phyloP scores from a whole-genome alignment of 768 basidiomycete species.

The Kwoniella sp. region DNA sequence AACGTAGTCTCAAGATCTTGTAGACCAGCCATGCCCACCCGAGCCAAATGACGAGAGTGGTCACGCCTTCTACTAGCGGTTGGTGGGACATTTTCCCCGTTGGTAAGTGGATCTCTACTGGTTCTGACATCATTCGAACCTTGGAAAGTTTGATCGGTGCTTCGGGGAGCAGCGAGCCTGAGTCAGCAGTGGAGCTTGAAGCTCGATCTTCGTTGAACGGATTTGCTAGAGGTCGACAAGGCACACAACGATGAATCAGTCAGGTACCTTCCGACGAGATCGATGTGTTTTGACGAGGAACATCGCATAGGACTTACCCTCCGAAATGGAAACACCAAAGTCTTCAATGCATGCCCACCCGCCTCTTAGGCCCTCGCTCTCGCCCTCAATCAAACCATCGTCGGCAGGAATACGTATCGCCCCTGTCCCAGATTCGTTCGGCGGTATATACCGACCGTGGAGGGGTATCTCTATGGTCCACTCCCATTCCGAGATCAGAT shows the following conservation, averaged over 20 bases:
- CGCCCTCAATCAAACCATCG: neutral
- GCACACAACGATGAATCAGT: neutral
- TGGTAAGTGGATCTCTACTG: conserved; percentile 29
- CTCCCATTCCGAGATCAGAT: neutral
- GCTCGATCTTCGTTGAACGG: neutral
- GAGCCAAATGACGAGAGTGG: conserved; percentile 34
- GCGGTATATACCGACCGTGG: conserved; percentile 37
- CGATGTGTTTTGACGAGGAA: too few relatives aligned
- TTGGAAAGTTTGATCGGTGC: neutral
- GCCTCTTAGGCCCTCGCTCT: conserved; percentile 6
- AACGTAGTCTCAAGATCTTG: conserved; percentile 31
- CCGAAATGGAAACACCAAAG: neutral
- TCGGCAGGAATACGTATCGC: conserved; percentile 8
- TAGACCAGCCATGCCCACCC: conserved; percentile 37
- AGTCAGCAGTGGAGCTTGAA: neutral
- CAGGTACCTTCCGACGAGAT: too few relatives aligned
- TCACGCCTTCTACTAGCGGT: conserved; percentile 30
- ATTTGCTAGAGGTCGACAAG: neutral
- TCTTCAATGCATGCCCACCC: conserved; percentile 23
- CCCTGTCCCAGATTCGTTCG: conserved; percentile 20
- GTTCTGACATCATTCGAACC: neutral
- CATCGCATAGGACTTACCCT: too few relatives aligned
- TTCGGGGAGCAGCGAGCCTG: neutral
- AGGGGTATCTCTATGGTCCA: conserved; percentile 25
- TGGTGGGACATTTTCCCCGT: conserved; percentile 36